phyloP scores from a whole-genome alignment of 2,329 filamentous ascomycete genomes.

The Penicillium sp. region DNA sequence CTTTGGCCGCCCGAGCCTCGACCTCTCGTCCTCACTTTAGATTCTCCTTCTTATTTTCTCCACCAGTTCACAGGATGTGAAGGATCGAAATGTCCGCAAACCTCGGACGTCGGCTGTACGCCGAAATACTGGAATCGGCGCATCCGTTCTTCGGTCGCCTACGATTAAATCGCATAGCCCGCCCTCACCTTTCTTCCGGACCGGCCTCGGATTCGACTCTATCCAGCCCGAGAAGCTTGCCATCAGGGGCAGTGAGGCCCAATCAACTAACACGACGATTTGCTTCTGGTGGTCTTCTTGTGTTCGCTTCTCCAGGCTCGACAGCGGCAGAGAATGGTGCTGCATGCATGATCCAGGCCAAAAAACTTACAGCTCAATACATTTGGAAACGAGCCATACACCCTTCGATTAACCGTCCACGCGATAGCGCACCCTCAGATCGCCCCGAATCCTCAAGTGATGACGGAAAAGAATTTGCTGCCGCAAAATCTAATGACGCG shows the following conservation, averaged over 20 bases:
- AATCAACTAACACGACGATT: constrained; percentile 47
- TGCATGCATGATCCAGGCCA: constrained; percentile 26
- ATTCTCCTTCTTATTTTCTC: neutral
- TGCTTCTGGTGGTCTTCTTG: constrained; percentile 51
- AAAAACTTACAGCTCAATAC: constrained; percentile 28
- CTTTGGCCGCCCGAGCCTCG: constrained; percentile 5
- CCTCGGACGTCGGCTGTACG: constrained; percentile 44
- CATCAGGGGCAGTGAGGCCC: constrained; percentile 20
- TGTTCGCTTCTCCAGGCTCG: constrained; percentile 39
- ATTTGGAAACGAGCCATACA: constrained; percentile 30
- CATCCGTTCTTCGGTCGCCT: constrained; percentile 29
- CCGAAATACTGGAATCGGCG: constrained; percentile 38
- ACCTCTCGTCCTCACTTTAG: neutral
- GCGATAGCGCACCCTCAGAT: constrained; percentile 13
- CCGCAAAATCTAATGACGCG: constrained; percentile 7
- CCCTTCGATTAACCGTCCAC: constrained; percentile 20
- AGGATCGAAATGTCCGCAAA: constrained; percentile 41
- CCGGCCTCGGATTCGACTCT: constrained; percentile 12
- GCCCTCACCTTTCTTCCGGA: constrained; percentile 11
- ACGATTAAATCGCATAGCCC: constrained; percentile 21
- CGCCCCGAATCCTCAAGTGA: constrained; percentile 13
- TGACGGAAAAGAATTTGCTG: constrained; percentile 5
- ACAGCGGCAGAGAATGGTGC: constrained; percentile 29
- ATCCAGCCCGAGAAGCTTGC: constrained; percentile 13
- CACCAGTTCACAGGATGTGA: constrained; percentile 37